These are phyloP conservation scores for Phlyctochytrium arcticum DNA, from an alignment of 192 early-diverging fungal species.

Conservation along the genomic window DNA sequence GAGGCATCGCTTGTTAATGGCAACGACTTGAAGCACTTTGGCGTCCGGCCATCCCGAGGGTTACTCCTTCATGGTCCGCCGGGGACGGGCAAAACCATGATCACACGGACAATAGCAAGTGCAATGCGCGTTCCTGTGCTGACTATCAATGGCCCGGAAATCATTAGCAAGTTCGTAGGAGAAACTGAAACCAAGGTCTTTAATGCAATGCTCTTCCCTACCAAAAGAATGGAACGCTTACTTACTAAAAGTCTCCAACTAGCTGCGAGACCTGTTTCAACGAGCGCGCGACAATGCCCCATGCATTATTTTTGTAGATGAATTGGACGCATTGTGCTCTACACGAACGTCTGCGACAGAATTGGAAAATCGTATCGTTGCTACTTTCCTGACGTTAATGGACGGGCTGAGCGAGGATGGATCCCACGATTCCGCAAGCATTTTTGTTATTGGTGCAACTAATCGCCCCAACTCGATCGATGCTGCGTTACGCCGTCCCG, in stretches of 20 bases:
- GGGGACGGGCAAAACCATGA: slow-evolving; percentile 60
- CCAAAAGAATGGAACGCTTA: slow-evolving; percentile 4
- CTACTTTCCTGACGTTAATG: slow-evolving; percentile 91
- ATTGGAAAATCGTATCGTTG: slow-evolving; percentile 84
- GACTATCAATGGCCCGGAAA: slow-evolving; percentile 89
- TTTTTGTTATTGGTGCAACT: slow-evolving; percentile 89
- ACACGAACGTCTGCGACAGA: slow-evolving; percentile 64
- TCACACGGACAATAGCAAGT: slow-evolving; percentile 58
- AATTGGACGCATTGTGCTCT: slow-evolving; percentile 55
- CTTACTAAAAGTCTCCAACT: not conserved
- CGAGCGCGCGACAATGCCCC: slow-evolving; percentile 56
- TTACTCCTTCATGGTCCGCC: slow-evolving; percentile 59
- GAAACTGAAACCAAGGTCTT: slow-evolving; percentile 84
- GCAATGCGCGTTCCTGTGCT: slow-evolving; percentile 61
- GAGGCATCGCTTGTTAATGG: slow-evolving; percentile 73
- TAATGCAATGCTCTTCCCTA: not conserved
- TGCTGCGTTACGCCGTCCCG: slow-evolving; percentile 85
- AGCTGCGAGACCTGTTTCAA: slow-evolving; percentile 46
- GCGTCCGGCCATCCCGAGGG: slow-evolving; percentile 80
- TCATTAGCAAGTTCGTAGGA: slow-evolving; percentile 86
- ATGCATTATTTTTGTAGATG: slow-evolving; percentile 61
- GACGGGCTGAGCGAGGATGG: slow-evolving; percentile 57
- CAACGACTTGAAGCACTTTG: slow-evolving; percentile 67
- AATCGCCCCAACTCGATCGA: slow-evolving; percentile 88
- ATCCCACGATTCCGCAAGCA: slow-evolving; percentile 14